Percentiles rank a stretch among this genome's conserved stretches.
phyloP scores from a whole-genome alignment of 192 early-diverging fungal species.

The Backusella australiensis region DNA sequence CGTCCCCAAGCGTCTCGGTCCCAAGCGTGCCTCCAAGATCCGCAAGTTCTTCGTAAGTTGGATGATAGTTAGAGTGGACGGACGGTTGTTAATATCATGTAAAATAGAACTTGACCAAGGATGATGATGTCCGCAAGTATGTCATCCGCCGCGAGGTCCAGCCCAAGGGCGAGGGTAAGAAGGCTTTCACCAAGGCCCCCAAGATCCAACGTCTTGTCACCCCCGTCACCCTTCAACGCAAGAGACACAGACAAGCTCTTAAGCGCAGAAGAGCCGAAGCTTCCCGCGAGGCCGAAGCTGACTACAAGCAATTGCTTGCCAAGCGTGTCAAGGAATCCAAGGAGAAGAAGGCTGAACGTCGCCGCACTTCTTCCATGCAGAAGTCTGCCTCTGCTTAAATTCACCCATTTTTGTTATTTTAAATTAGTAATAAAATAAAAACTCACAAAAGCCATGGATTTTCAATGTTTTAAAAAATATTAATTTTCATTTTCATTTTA shows the following conservation, averaged over 20 bases:
- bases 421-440: neutral
- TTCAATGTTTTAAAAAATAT: neutral
- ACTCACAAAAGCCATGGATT: neutral
- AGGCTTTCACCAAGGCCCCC: no score
- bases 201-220: no score
- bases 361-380: slow-evolving; percentile 66
- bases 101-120: slow-evolving; percentile 87
- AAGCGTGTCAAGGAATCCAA: slow-evolving; percentile 95
- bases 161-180: slow-evolving; percentile 58
- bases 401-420: neutral
- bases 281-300: slow-evolving; percentile 77
- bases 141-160: slow-evolving; percentile 97
- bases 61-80: no score
- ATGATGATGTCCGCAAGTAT: slow-evolving; percentile 99
- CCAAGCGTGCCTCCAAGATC: slow-evolving; percentile 99
- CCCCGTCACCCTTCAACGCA: no score
- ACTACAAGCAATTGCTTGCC: slow-evolving; percentile 86
- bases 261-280: slow-evolving; percentile 84
- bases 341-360: slow-evolving; percentile 81
- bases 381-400: slow-evolving; percentile 35
- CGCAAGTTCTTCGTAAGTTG: slow-evolving; percentile 92
- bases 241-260: slow-evolving; percentile 54
- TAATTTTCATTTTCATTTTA: neutral
- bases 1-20: slow-evolving; percentile 97
- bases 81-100: neutral